A percentile compares a stretch with the other conserved stretches of the same genome.
phyloP scores from a whole-genome alignment of 768 basidiomycete genomes.

The Leccinum obscurum region DNA sequence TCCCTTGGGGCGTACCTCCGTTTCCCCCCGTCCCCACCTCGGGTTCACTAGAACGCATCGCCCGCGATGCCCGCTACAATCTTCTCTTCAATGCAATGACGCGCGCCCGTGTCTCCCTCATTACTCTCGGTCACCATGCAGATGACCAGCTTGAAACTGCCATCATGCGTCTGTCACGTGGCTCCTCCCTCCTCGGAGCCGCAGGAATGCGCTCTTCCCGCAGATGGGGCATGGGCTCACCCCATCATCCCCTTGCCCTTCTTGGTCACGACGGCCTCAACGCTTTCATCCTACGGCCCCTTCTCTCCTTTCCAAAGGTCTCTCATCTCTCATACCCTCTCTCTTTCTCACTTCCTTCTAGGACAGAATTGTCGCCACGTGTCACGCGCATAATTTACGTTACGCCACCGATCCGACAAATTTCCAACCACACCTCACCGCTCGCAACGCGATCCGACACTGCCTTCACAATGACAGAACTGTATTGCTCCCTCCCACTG shows the following conservation, averaged over 20 bases:
- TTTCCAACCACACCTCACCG: constrained; percentile 68
- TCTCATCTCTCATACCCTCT: neutral
- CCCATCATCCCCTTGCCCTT: constrained; percentile 35
- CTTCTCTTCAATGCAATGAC: constrained; percentile 51
- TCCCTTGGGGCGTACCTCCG: constrained; percentile 59
- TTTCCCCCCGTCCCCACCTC: constrained; percentile 50
- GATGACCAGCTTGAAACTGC: constrained; percentile 87
- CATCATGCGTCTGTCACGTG: constrained; percentile 63
- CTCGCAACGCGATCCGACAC: constrained; percentile 73
- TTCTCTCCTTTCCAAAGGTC: constrained; percentile 71
- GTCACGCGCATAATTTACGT: constrained; percentile 55
- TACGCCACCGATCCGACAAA: constrained; percentile 74
- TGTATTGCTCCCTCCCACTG: constrained; percentile 28
- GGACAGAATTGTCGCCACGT: constrained; percentile 82
- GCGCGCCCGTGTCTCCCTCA: constrained; percentile 33
- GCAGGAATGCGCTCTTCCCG: constrained; percentile 68
- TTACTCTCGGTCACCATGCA: constrained; percentile 75
- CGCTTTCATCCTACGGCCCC: constrained; percentile 70
- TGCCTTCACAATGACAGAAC: constrained; percentile 24
- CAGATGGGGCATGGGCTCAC: constrained; percentile 77
- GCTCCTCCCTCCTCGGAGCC: constrained; percentile 56
- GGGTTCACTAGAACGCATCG: constrained; percentile 51
- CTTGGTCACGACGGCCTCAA: constrained; percentile 59
- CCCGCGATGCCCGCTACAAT: constrained; percentile 60
- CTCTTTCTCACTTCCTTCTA: constrained; percentile 28